These are phyloP conservation scores for Mycothermus thermophilus DNA, from an alignment of 495 filamentous ascomycete species.

Conservation along the genomic window DNA sequence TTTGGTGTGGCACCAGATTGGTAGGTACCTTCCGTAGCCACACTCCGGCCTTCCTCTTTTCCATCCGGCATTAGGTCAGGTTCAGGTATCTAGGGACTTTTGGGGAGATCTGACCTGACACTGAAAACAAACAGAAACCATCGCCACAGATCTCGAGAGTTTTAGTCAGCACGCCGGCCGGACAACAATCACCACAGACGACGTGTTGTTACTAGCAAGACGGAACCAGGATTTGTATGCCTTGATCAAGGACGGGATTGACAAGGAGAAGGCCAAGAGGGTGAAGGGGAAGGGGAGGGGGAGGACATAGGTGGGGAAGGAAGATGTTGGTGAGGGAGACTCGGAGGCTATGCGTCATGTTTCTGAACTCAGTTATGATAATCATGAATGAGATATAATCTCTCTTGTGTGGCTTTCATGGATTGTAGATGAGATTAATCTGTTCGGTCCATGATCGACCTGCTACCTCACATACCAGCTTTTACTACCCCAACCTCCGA, in stretches of 20 bases:
- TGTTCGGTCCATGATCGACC: too few species aligned
- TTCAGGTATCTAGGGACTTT: too few species aligned
- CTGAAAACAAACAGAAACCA: conserved; percentile 41
- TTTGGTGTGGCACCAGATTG: conserved; percentile 81
- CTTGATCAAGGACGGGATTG: conserved; percentile 55
- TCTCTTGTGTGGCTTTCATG: too few species aligned
- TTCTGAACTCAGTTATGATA: too few species aligned
- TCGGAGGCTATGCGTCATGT: too few species aligned
- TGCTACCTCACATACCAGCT: too few species aligned
- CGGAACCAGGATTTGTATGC: conserved; percentile 71
- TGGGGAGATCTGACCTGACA: too few species aligned
- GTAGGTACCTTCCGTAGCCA: conserved; percentile 29
- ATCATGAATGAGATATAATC: too few species aligned
- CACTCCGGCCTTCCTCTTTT: too few species aligned
- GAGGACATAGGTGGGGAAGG: not conserved
- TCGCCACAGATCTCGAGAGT: conserved; percentile 59
- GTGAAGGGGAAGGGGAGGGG: conserved; percentile 13
- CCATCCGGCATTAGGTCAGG: not conserved
- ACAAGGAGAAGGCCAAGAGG: conserved; percentile 38
- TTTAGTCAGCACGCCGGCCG: conserved; percentile 87
- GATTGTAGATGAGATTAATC: too few species aligned
- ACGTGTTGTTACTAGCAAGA: conserved; percentile 75
- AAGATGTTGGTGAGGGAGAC: too few species aligned
- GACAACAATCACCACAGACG: conserved; percentile 63
- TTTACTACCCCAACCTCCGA: too few species aligned